Evolutionary conservation across 1,284 basidiomycete species (phyloP).

Genomic region (Hymenochaete sp.): DNA sequence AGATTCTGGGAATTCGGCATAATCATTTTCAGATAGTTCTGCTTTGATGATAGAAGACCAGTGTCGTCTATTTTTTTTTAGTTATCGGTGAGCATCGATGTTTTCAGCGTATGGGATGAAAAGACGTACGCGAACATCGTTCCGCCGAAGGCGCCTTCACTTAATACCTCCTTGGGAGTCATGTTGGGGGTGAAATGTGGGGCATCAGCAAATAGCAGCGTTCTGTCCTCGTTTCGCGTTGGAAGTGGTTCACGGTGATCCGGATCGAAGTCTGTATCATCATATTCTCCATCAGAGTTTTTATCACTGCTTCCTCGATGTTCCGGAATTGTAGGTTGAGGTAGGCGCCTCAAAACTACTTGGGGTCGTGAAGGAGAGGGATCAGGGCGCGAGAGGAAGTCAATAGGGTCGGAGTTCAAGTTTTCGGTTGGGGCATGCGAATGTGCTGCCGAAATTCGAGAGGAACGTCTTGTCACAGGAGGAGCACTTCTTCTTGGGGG

Average conservation of each 20-base stretch:
- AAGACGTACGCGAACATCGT: constrained; percentile 29
- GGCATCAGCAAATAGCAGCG: constrained; percentile 29
- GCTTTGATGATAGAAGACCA: constrained; percentile 16
- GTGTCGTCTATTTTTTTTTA: constrained; percentile 14
- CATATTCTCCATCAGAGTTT: constrained; percentile 8
- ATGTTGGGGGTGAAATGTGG: constrained; percentile 35
- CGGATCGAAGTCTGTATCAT: constrained; percentile 14
- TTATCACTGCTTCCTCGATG: constrained; percentile 11
- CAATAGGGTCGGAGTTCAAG: constrained; percentile 16
- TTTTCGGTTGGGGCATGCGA: background rate
- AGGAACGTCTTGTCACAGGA: constrained; percentile 11
- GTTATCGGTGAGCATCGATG: no score
- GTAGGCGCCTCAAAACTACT: constrained; percentile 4
- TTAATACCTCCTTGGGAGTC: constrained; percentile 35
- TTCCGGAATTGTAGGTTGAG: background rate
- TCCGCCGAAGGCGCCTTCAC: constrained; percentile 34
- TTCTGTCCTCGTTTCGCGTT: constrained; percentile 24
- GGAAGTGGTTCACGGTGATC: constrained; percentile 22
- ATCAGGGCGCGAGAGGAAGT: constrained; percentile 12
- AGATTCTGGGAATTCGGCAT: constrained; percentile 18
- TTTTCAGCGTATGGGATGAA: background rate
- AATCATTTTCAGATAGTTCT: constrained; percentile 15
- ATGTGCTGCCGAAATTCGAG: constrained; percentile 10
- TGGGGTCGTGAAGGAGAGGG: background rate
- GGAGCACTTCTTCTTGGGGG: constrained; percentile 22